Base-by-base conservation (phyloP, 2,329 filamentous ascomycete species). In the Trichoderma simmonsii region DNA sequence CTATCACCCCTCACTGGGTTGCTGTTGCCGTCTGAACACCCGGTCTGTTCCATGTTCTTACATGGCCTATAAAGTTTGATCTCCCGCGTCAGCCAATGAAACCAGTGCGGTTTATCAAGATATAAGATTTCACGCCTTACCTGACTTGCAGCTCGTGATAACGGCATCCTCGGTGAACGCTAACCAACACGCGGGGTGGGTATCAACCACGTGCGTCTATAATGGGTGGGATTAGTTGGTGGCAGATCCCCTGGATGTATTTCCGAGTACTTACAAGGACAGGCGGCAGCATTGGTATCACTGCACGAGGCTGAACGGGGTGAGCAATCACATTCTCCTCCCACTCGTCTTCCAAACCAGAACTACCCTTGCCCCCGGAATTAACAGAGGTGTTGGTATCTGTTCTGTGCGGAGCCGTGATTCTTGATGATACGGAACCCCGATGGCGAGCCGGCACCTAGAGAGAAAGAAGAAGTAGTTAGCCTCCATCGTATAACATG, bases 121-220 rank as follows among this genome's bases (percentile, higher is more conserved):
- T 60, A 26, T 57, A n/a, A 57, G 32, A 60, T 39, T 39, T 51
- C 28, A 62, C 60, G 57, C 26, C 26, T 81, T 85, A 97, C 95
- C 95, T 83, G 91, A 93, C 79, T 94, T 92, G 83, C 94, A 98
- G 75, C 93, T 94, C 43, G 94, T 98, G 78, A 98, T 91, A 75
- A 99, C 97, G 74, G 92, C 92, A 77, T 97, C 91, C 80, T 98
- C 92, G 70, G 95, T 95, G 77, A 99, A 99, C n/a, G 91, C 93
- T 51, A 99, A 83, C 92, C 95, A 97, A 80, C 90, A 93, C 60
- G 97, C 85, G 68, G 95, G 94, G 81, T 98, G 94, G 73, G 91
- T 89, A 80, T 97, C 94, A 43, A 97, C 90, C 14, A 88, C 85
- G 81, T 97, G 98, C 62, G 92, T 93, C 85, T 95, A 72, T 60